Percentiles rank a stretch among this genome's conserved stretches.
Conservation (phyloP, 345 rosid species). For the Odontarrhena argentea region DNA sequence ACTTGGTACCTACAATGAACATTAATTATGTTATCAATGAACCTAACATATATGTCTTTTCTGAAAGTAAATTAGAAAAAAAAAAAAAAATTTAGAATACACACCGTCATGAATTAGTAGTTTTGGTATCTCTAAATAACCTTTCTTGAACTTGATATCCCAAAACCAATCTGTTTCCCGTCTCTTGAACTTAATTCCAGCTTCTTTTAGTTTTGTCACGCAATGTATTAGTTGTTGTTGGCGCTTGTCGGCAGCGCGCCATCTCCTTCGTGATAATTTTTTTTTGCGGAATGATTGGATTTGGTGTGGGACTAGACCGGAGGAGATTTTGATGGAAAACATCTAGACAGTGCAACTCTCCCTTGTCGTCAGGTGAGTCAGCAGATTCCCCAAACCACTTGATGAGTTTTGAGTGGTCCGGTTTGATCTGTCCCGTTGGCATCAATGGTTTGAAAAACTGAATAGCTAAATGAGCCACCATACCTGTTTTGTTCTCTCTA, state of each 20-base stretch:
- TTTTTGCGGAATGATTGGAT: slow-evolving; percentile 7
- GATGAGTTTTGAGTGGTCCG: slow-evolving; percentile 48
- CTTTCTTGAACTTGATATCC: slow-evolving; percentile 70
- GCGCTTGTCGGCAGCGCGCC: slow-evolving; percentile 70
- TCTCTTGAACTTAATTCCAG: slow-evolving; percentile 69
- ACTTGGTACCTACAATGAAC: slow-evolving; percentile 50
- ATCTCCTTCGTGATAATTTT: slow-evolving; percentile 49
- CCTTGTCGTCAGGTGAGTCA: slow-evolving; percentile 57
- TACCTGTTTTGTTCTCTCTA: slow-evolving; percentile 56
- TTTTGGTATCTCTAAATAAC: slow-evolving; percentile 62
- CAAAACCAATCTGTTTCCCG: slow-evolving; percentile 73
- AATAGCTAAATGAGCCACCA: slow-evolving; percentile 57
- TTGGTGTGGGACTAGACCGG: slow-evolving; percentile 51
- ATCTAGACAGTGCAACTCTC: slow-evolving; percentile 74
- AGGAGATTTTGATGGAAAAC: slow-evolving; percentile 67
- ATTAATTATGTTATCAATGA: neutral
- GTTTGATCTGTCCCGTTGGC: slow-evolving; percentile 69
- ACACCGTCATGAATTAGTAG: slow-evolving; percentile 75
- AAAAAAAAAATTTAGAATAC: too few species aligned
- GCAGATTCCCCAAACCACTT: slow-evolving; percentile 46
- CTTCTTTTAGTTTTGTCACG: slow-evolving; percentile 64
- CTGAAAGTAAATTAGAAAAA: neutral
- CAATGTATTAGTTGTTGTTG: slow-evolving; percentile 72
- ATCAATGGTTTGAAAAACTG: slow-evolving; percentile 71
- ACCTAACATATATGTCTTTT: neutral